phyloP scores from a whole-genome alignment of 192 early-diverging fungal species.

The Backusella parvicylindrica region DNA sequence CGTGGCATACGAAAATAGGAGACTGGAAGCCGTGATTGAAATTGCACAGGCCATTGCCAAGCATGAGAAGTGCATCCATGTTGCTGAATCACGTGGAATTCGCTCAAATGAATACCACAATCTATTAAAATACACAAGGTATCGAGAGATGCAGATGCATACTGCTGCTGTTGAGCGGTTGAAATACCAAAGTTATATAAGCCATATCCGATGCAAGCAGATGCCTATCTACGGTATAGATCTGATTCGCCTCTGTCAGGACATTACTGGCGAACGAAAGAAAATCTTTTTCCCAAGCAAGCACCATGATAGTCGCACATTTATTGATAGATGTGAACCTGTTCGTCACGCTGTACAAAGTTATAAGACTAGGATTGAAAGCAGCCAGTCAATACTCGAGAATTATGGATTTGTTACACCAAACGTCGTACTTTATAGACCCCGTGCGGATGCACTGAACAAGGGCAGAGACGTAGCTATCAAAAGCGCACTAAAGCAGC shows the following conservation, averaged over 20 bases:
- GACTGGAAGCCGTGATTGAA: constrained; percentile 18
- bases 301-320: constrained; percentile 20
- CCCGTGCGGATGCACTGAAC: neutral
- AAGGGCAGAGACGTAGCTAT: neutral
- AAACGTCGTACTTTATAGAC: constrained; percentile 36
- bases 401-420: constrained; percentile 62
- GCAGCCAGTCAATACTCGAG: constrained; percentile 36
- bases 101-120: constrained; percentile 38
- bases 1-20: constrained; percentile 18
- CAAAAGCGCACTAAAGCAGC: neutral
- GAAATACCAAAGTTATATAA: constrained; percentile 43
- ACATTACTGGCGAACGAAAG: neutral
- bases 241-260: constrained; percentile 34
- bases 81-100: constrained; percentile 24
- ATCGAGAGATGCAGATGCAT: constrained; percentile 30
- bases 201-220: constrained; percentile 34
- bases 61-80: constrained; percentile 4
- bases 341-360: constrained; percentile 33
- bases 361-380: constrained; percentile 33
- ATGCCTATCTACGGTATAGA: constrained; percentile 41
- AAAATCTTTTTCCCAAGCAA: neutral
- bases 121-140: constrained; percentile 34
- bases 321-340: constrained; percentile 30
- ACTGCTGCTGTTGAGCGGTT: constrained; percentile 29
- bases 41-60: constrained; percentile 22